Base-by-base conservation (phyloP, 768 basidiomycete species). In the Boletus rubescentipes region DNA sequence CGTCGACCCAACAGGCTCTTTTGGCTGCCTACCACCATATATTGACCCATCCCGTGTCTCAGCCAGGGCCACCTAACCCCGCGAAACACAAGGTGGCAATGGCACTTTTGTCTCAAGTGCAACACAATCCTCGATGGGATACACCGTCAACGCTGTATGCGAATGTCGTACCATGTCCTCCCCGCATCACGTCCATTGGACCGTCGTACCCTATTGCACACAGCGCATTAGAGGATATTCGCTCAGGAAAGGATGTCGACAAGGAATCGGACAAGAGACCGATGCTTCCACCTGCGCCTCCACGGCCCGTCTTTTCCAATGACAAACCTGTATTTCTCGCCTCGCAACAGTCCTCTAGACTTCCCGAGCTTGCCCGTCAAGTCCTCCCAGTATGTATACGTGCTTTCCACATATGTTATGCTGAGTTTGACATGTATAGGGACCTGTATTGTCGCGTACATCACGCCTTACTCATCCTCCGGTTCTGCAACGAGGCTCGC, bases 71-170 rank as follows among this genome's bases (percentile, higher is more conserved):
- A 10, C 71, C 82, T 4, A 88, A 82, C 49, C 83, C 84, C 30
- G 72, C 82, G 5, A 80, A 86, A 40, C 89, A 91, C 71, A 84
- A 83, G 63, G 84, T 91, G n/a, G 84, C 87, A 5, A 83, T 91
- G 79, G 77, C 85, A 0, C 72, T 91, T 9, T 76, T 91, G 34
- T 66, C 75, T 0, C 80, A 85, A 48, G 73, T 80, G 3, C 82
- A 89, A 65, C 67, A 71, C 20, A 72, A 73, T 21, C 73, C 85
- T 10, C 80, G 87, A 5, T 90, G 88, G 88, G 85, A 87, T 23
- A 70, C 83, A 10, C 75, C 86, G 4, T 81, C 86, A 57, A 84
- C 87, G 4, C 67, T 91, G 40, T 90, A 81, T 61, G 81, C 78
- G 0, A 78, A 73, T 36, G 76, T 82, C 2, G 75, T 74, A 1